Conservation (phyloP, 345 rosid species). For the Lepidium didymum region DNA sequence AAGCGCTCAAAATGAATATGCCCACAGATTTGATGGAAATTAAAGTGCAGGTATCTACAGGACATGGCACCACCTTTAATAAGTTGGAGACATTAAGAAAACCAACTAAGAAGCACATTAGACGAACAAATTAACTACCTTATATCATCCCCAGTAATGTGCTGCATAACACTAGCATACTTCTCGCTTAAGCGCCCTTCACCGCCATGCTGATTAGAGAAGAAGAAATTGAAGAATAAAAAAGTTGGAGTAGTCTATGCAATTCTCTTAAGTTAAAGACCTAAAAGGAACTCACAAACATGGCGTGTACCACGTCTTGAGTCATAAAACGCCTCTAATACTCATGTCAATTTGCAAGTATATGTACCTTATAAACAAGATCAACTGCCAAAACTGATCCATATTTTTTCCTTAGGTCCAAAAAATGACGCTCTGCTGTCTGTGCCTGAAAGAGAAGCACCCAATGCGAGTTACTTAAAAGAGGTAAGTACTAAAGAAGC, state of each 20-base stretch:
- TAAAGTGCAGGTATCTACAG: constrained; percentile 89
- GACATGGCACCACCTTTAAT: constrained; percentile 16
- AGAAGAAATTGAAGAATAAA: constrained; percentile 13
- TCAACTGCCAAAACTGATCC: constrained; percentile 73
- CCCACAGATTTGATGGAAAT: constrained; percentile 88
- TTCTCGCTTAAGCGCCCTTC: constrained; percentile 87
- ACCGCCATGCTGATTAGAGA: constrained; percentile 73
- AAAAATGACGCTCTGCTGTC: constrained; percentile 80
- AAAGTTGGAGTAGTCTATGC: constrained; percentile 3
- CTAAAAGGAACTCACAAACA: not conserved
- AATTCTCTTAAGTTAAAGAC: not conserved
- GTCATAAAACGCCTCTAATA: constrained; percentile 10
- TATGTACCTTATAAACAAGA: constrained; percentile 79
- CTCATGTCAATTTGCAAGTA: constrained; percentile 1
- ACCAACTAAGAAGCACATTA: constrained; percentile 20
- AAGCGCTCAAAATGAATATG: constrained; percentile 96
- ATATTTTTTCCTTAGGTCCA: constrained; percentile 89
- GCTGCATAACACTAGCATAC: constrained; percentile 61
- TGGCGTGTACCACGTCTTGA: not conserved
- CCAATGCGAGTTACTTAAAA: not conserved
- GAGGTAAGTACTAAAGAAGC: not conserved
- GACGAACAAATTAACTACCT: constrained; percentile 51
- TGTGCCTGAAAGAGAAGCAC: constrained; percentile 47
- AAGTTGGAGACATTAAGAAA: constrained; percentile 9
- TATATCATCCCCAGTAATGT: constrained; percentile 63